Evolutionary conservation across 495 filamentous ascomycete species (phyloP), one percentile per base, ranked within the genome.

Genomic region (Penicillium salamii): DNA sequence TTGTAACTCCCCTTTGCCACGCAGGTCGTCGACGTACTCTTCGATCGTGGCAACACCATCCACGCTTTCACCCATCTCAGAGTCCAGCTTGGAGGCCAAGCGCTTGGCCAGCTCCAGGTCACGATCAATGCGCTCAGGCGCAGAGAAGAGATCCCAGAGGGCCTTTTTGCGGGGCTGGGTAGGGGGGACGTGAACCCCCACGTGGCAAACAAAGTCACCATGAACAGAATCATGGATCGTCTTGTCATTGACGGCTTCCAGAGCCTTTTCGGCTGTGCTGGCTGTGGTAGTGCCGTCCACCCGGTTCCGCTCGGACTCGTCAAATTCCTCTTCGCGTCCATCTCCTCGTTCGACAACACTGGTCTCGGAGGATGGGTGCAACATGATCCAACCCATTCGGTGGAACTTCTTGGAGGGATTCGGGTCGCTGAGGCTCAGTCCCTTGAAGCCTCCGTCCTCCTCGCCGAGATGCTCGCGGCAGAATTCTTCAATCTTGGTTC

Each of bases 381-480:
- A 76, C 79, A 97, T 95, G 48, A 99, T 90, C 91, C 91, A 99
- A 17, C 95, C 93, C 74, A 99, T 99, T 1, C 93, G 85, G 62
- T 99, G 93, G 58, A 88, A 99, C 53, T 95, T 88, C 71, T 99
- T 99, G 50, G 87, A 83, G 0, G 95, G 92, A 59, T 97, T 99
- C 0, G 93, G 93, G 62, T 99, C 93, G 62, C 90, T 96, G 34
- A 97, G 78, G 46, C 90, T 96, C 7, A 95, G 76, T 84, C 88
- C 95, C 61, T 89, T 92, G 72, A 88, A 91, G 0, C 91, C 90
- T 46, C 91, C 90, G 52, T 91, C 84, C 18, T 80, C 80, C 54
- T 95, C 89, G 19, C 90, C 88, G 0, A 95, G 78, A 66, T 96
- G 88, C 66, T 95, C 90, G 58, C 88, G 91, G 70, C 90, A 95